Conservation (phyloP, 1,139 yeast genomes). For the Debaryomyces subglobosus region DNA sequence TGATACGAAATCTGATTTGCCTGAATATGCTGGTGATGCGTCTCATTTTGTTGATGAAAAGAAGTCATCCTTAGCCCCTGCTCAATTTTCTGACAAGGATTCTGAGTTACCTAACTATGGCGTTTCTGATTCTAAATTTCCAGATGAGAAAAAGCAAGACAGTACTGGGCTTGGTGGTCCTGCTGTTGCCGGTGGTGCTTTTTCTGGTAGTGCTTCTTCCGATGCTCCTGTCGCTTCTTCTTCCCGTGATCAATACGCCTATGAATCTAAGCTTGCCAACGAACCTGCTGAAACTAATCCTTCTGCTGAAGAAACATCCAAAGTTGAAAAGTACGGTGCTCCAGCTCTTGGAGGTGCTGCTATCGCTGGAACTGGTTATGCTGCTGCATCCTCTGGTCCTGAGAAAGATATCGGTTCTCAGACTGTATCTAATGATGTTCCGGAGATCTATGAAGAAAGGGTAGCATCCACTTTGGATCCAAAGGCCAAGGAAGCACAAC, state of each 20-base stretch:
- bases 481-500: conserved; percentile 17
- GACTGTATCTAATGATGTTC: neutral
- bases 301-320: conserved; percentile 6
- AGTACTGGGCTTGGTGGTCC: conserved; percentile 13
- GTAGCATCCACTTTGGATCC: conserved; percentile 35
- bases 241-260: neutral
- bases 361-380: conserved; percentile 10
- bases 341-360: conserved; percentile 9
- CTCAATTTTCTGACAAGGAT: neutral
- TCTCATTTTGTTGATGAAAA: neutral
- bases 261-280: conserved; percentile 5
- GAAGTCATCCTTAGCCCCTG: neutral
- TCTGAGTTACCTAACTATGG: neutral
- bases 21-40: neutral
- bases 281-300: conserved; percentile 3
- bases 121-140: neutral
- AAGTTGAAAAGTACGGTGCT: conserved; percentile 8
- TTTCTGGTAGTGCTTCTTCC: conserved; percentile 13
- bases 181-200: conserved; percentile 13
- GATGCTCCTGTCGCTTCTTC: conserved; percentile 11
- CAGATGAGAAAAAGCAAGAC: conserved; percentile 20
- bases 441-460: neutral
- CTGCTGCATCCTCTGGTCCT: neutral
- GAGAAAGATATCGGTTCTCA: neutral
- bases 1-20: neutral